phyloP scores from a whole-genome alignment of 768 basidiomycete genomes.

The Boletus insuetus region DNA sequence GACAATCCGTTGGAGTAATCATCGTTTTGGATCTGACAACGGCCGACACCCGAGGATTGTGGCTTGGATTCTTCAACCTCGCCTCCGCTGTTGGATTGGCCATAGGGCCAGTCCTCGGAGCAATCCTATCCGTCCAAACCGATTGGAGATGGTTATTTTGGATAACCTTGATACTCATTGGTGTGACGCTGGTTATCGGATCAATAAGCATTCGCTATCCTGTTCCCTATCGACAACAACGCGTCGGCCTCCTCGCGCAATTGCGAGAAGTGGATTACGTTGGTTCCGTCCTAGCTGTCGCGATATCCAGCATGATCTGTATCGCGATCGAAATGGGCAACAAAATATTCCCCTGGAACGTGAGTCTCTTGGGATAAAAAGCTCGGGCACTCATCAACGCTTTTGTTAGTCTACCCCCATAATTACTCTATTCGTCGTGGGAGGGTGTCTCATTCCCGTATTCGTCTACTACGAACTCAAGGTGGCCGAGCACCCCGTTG shows the following conservation, averaged over 20 bases:
- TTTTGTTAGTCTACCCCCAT: conserved; percentile 28
- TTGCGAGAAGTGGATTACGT: conserved; percentile 34
- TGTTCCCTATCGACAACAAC: conserved; percentile 32
- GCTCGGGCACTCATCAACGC: conserved; percentile 1
- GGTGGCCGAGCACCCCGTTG: conserved; percentile 31
- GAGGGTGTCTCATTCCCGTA: conserved; percentile 31
- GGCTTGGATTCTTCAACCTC: conserved; percentile 36
- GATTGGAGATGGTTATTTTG: conserved; percentile 49
- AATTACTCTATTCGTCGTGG: conserved; percentile 27
- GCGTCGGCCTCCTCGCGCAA: conserved; percentile 32
- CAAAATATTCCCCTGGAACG: conserved; percentile 35
- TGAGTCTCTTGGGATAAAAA: conserved; percentile 12
- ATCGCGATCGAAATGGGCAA: conserved; percentile 39
- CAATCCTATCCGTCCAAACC: conserved; percentile 41
- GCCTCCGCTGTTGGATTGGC: conserved; percentile 43
- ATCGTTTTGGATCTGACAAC: conserved; percentile 37
- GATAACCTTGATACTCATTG: conserved; percentile 37
- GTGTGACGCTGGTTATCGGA: conserved; percentile 27
- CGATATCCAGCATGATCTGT: conserved; percentile 36
- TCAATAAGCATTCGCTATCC: conserved; percentile 30
- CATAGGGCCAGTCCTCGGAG: conserved; percentile 46
- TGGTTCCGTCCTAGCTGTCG: conserved; percentile 28
- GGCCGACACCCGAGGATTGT: conserved; percentile 33
- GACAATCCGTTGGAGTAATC: conserved; percentile 37
- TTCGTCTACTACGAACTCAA: conserved; percentile 36